These are phyloP conservation scores for Metarhizium anisopliae DNA, from an alignment of 2,329 filamentous ascomycete species.

Conservation along the genomic window DNA sequence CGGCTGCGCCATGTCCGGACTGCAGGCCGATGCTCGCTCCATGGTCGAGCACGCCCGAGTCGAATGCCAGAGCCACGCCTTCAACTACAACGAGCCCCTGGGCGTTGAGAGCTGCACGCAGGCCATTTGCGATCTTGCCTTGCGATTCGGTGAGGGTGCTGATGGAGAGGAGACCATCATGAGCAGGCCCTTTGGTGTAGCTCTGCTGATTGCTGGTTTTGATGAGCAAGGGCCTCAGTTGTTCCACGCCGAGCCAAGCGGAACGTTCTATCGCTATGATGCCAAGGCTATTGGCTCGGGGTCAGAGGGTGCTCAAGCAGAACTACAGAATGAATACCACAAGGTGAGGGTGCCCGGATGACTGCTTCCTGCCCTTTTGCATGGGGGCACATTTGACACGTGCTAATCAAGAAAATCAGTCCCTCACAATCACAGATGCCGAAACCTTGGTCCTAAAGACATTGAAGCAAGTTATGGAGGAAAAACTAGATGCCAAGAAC, in stretches of 20 bases:
- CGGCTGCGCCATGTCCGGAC: slow-evolving; percentile 95
- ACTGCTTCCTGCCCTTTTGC: neutral
- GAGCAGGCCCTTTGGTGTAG: slow-evolving; percentile 94
- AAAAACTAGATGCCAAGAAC: slow-evolving; percentile 98
- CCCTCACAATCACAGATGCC: slow-evolving; percentile 82
- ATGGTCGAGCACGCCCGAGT: slow-evolving; percentile 98
- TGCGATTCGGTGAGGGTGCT: slow-evolving; percentile 94
- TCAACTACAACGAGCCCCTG: slow-evolving; percentile 95
- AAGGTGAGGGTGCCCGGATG: slow-evolving; percentile 44
- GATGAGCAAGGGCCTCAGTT: slow-evolving; percentile 95
- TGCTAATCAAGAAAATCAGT: slow-evolving; percentile 35
- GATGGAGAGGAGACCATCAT: slow-evolving; percentile 98
- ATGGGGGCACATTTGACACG: neutral
- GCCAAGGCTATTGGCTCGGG: slow-evolving; percentile 98
- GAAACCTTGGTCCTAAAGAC: slow-evolving; percentile 96
- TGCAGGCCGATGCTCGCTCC: slow-evolving; percentile 93
- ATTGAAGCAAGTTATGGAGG: slow-evolving; percentile 99
- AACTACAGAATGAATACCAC: slow-evolving; percentile 98
- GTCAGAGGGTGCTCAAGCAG: slow-evolving; percentile 93
- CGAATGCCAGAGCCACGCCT: slow-evolving; percentile 92
- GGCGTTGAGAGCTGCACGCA: slow-evolving; percentile 97
- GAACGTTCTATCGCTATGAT: slow-evolving; percentile 98
- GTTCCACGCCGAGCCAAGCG: slow-evolving; percentile 96
- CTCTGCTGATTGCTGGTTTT: slow-evolving; percentile 89
- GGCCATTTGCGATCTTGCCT: slow-evolving; percentile 92